Evolutionary conservation across 768 basidiomycete species (phyloP), one percentile per base, ranked within the genome.

Genomic region (Tylopilus felleus): DNA sequence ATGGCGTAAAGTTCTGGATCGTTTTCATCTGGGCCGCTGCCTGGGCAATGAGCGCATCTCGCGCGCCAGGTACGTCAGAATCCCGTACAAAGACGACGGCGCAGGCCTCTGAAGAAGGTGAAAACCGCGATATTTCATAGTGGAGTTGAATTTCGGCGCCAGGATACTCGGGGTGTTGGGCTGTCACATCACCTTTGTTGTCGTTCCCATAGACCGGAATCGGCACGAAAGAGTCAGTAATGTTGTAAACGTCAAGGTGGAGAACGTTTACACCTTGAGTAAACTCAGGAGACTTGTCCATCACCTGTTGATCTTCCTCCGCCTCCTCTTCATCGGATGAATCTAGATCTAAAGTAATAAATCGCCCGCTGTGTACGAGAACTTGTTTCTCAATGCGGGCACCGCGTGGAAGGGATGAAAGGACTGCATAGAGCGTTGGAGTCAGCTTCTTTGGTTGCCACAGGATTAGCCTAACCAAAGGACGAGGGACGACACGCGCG

Each of bases 371-470:
- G 61, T 91, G 88, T 12, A 83, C 65, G 8, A 89, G 58, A 2
- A 85, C 81, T 64, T 93, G 90, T 60, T 90, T 90, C 66, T 93
- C 91, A 12, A 91, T 63, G 31, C 81, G 66, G 1, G 89, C 91
- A 51, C 74, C 77, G 61, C 87, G 90, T 0, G 91, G 91, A 8
- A 93, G 73, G 35, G 79, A 75, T 51, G 81, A 78, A 7, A 90
- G 79, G 3, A 75, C 79, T 0, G 85, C 61, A 62, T 87, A 88
- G 8, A 93, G 69, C 0, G 79, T 79, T 6, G 77, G 74, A 8
- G 65, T 66, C 43, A 63, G 55, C 53, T 63, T 44, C 27, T 38
- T 46, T 45, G 1, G 29, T 46, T 19, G 21, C 49, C 48, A 36
- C 25, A 28, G 19, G 36, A 19, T 64, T 2, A 57, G 52, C 31